Evolutionary conservation across 2,329 filamentous ascomycete genomes (phyloP).

Genomic region (Geoglossum cookeanum): DNA sequence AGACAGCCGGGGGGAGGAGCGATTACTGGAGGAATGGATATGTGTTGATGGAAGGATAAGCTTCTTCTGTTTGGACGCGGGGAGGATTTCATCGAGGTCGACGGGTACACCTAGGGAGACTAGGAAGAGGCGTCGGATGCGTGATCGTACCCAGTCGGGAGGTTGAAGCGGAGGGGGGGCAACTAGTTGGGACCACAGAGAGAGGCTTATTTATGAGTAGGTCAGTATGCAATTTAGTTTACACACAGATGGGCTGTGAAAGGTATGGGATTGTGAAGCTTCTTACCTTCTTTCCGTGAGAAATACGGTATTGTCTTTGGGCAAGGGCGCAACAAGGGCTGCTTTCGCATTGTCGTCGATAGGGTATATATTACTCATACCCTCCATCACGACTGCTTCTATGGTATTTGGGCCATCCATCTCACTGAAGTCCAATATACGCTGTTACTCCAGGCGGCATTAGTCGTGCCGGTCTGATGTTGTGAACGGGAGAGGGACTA

Average conservation of each 20-base stretch:
- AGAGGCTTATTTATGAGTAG: constrained; percentile 67
- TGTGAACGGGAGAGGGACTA: neutral
- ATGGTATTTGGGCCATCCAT: constrained; percentile 27
- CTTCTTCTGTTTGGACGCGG: constrained; percentile 95
- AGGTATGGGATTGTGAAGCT: neutral
- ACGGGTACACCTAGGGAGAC: constrained; percentile 92
- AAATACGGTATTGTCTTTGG: constrained; percentile 14
- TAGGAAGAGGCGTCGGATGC: constrained; percentile 83
- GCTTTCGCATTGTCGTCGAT: constrained; percentile 4
- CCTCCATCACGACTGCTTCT: constrained; percentile 18
- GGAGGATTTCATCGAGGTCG: constrained; percentile 90
- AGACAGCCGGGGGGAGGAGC: constrained; percentile 35
- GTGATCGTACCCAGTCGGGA: constrained; percentile 92
- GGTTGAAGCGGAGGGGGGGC: constrained; percentile 87
- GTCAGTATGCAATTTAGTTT: constrained; percentile 40
- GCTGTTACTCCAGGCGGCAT: constrained; percentile 11
- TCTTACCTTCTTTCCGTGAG: constrained; percentile 12
- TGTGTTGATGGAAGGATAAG: constrained; percentile 72
- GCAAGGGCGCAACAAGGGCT: constrained; percentile 21
- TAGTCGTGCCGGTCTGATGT: constrained; percentile 3
- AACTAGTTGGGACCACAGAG: constrained; percentile 89
- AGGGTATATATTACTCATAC: constrained; percentile 27
- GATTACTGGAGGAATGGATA: constrained; percentile 21
- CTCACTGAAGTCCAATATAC: constrained; percentile 33
- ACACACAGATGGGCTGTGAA: neutral